Evolutionary conservation across 352 stramenopile genomes (phyloP).

Genomic region (Saprolegnia parasitica): DNA sequence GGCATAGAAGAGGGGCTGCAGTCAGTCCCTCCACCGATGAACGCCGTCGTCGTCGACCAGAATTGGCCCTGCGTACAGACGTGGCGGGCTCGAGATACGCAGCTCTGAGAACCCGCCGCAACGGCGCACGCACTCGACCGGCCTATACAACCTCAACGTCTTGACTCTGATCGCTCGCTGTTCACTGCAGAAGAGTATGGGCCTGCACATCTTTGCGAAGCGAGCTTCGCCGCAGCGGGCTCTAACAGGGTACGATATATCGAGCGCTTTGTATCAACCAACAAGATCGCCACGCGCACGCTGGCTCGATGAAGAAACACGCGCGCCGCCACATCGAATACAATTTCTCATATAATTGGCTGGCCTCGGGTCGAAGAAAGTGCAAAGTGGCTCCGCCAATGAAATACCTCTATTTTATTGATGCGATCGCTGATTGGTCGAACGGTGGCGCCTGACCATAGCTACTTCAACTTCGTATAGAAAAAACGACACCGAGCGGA

Average conservation of each 20-base stretch:
- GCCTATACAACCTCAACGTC: neutral
- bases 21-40: too few relatives aligned
- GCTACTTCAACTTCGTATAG: conserved; percentile 7
- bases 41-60: neutral
- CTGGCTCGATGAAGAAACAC: neutral
- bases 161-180: neutral
- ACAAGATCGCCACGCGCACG: conserved; percentile 8
- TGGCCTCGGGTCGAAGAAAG: neutral
- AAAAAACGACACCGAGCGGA: neutral
- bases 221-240: neutral
- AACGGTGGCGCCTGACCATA: too few relatives aligned
- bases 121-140: neutral
- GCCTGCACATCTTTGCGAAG: conserved; percentile 10
- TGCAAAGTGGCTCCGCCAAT: conserved; percentile 2
- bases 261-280: conserved; percentile 15
- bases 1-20: too few relatives aligned
- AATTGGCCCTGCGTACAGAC: neutral
- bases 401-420: neutral
- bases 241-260: conserved; percentile 2
- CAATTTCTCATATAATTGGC: conserved; percentile 23
- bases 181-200: neutral
- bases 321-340: conserved; percentile 9
- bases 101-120: neutral
- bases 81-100: neutral
- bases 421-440: neutral